Evolutionary conservation across 129 eudicot genomes (phyloP), one percentile per base, ranked within the genome.

Genomic region (Tagetes erecta): DNA sequence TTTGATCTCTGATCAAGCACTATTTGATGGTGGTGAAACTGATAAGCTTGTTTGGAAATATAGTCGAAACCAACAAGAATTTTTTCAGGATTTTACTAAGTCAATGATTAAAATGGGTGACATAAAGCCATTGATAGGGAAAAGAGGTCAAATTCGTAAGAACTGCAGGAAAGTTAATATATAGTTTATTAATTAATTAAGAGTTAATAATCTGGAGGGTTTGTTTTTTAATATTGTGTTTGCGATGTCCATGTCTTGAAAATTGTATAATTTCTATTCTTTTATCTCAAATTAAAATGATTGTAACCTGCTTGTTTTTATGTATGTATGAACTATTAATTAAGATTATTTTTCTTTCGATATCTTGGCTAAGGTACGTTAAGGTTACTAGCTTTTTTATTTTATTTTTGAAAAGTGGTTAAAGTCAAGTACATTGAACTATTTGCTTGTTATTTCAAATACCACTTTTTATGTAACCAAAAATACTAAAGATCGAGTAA

Each of bases 71-170:
- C 8, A 40, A 2, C 11, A 56, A 5, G 65, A 45, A 4, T 84
- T 80, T 39, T 72, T 7, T 0, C 4, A 51, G 37, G 87, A 76
- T 59, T 84, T 84, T 67, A 63, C 84, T 1, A 41, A 41, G 44
- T 77, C 87, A 12, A 84, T 84, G 84, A 49, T 76, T 14, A 83
- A 83, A 60, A 75, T 83, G 87, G 76, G 82, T 34, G 55, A 75
- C 9, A 52, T 83, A 7, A 58, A 51, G 13, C 81, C 74, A 55
- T 62, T 84, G 31, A 80, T 76, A 1, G 84, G 84, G 31, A 31
- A 41, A 0, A 71, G 57, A 27, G 84, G 87, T 9, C 68, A 73
- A 73, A 9, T 73, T 73, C 77, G 77, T 4, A 6, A 33, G 36
- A 45, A 42, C 4, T 73, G 68, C 10, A 73, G 20, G 35, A 73